Base-by-base conservation (phyloP, 176 grass and related monocot genomes). In the Calamus simplicifolius region DNA sequence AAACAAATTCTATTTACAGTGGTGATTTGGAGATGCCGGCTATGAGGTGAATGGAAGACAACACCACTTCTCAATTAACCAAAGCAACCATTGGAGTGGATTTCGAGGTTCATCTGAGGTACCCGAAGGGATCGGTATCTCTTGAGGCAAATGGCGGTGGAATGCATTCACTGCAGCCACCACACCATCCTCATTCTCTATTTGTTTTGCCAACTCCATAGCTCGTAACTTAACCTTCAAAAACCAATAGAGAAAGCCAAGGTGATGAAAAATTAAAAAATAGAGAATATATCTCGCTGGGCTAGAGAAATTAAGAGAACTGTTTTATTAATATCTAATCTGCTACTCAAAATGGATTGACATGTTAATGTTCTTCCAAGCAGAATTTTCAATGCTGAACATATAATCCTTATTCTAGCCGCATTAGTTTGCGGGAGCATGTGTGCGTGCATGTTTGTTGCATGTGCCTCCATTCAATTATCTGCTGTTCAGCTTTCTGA, bases 171-270 rank as follows among this genome's bases (percentile, higher is more conserved):
- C 87, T 61, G 93, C 93, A 26, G 81, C 80, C 29, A 84, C 84
- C 3, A 88, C 87, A 19, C 93, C 93, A 72, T 97, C 87, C 74
- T 92, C 93, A 49, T 97, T 88, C 51, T 89, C 84, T 80, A 92
- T 80, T 54, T 81, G 68, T 76, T 71, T 92, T 18, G 84, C 87
- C 49, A 97, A 54, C 59, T 97, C 87, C 69, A 80, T 68, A 5
- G 87, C 65, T 56, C 66, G 75, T 67, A 69, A 85, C 69, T 92
- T 97, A 64, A 92, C 93, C 93, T 97, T 61, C 16, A 61, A 27
- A 49, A 35, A 59, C 63, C 4, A 61, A 70, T 29, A 66, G 26
- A 48, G 1, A 43, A 43, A 43, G 35, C 8, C 7, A 43, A 43
- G 35, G 12, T 43, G 35, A 13, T 12, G 35, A 12, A 2, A 43